Conservation (phyloP, 352 stramenopile genomes). For the Phytophthora sp. region DNA sequence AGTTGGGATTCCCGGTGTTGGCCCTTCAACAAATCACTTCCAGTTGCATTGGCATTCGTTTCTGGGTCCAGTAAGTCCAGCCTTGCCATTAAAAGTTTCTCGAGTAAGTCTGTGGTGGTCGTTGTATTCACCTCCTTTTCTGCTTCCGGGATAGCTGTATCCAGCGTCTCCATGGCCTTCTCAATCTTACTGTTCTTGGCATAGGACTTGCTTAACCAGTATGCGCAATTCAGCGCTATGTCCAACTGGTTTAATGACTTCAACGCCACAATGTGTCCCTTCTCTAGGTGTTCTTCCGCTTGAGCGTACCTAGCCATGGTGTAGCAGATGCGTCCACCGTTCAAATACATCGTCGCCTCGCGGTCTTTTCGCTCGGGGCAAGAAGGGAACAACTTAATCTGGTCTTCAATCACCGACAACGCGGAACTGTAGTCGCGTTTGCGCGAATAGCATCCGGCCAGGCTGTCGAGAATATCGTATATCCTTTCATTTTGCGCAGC, state of each 20-base stretch:
- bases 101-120: slow-evolving; percentile 44
- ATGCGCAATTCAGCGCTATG: slow-evolving; percentile 49
- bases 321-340: slow-evolving; percentile 64
- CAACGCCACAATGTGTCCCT: slow-evolving; percentile 39
- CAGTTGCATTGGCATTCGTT: neutral
- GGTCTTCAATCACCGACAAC: slow-evolving; percentile 58
- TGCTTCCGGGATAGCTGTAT: slow-evolving; percentile 30
- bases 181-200: slow-evolving; percentile 36
- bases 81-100: slow-evolving; percentile 56
- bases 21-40: slow-evolving; percentile 8
- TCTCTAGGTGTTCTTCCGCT: slow-evolving; percentile 50
- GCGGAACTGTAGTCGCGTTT: slow-evolving; percentile 61
- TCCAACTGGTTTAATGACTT: slow-evolving; percentile 37
- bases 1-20: slow-evolving; percentile 39
- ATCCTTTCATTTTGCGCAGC: slow-evolving; percentile 54
- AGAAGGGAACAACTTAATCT: slow-evolving; percentile 50
- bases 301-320: slow-evolving; percentile 56
- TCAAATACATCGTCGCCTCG: slow-evolving; percentile 58
- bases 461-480: slow-evolving; percentile 64
- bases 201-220: slow-evolving; percentile 62
- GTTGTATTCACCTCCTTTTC: slow-evolving; percentile 27
- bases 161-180: slow-evolving; percentile 37
- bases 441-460: slow-evolving; percentile 60
- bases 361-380: slow-evolving; percentile 50
- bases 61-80: slow-evolving; percentile 52